phyloP scores from a whole-genome alignment of 1,139 yeast species.

The Debaryomyces robertsiae region DNA sequence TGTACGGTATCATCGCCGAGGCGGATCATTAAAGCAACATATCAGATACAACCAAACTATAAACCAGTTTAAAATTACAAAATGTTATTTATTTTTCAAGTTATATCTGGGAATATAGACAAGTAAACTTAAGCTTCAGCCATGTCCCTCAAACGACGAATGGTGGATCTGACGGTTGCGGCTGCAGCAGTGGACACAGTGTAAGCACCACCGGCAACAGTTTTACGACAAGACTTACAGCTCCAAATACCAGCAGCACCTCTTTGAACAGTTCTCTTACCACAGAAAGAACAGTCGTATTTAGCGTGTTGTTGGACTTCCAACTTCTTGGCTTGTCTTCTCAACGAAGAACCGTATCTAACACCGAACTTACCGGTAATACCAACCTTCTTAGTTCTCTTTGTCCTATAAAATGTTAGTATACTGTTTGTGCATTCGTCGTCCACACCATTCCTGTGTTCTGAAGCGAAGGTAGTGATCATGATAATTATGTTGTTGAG shows the following conservation, averaged over 20 bases:
- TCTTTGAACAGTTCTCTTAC: slow-evolving; percentile 98
- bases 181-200: slow-evolving; percentile 99
- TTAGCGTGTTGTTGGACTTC: slow-evolving; percentile 99
- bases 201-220: slow-evolving; percentile 99
- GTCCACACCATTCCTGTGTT: background rate
- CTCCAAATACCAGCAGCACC: slow-evolving; percentile 99
- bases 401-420: slow-evolving; percentile 75
- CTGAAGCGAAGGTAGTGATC: too few species aligned
- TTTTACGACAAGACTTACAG: slow-evolving; percentile 92
- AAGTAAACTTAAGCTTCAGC: slow-evolving; percentile 82
- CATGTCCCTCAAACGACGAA: slow-evolving; percentile 99
- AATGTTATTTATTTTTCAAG: slow-evolving; percentile 9
- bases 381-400: slow-evolving; percentile 99
- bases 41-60: slow-evolving; percentile 9
- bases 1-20: slow-evolving; percentile 12
- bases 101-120: slow-evolving; percentile 8
- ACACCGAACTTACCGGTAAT: slow-evolving; percentile 99
- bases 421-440: slow-evolving; percentile 13
- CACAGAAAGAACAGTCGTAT: slow-evolving; percentile 99
- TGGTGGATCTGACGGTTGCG: slow-evolving; percentile 99
- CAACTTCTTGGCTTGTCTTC: slow-evolving; percentile 99
- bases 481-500: background rate
- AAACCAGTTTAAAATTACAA: slow-evolving; percentile 11
- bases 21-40: slow-evolving; percentile 9
- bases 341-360: slow-evolving; percentile 99